Evolutionary conservation across 164 flowering plant genomes (phyloP), one percentile per base, ranked within the genome.

Genomic region (Vitis riparia): DNA sequence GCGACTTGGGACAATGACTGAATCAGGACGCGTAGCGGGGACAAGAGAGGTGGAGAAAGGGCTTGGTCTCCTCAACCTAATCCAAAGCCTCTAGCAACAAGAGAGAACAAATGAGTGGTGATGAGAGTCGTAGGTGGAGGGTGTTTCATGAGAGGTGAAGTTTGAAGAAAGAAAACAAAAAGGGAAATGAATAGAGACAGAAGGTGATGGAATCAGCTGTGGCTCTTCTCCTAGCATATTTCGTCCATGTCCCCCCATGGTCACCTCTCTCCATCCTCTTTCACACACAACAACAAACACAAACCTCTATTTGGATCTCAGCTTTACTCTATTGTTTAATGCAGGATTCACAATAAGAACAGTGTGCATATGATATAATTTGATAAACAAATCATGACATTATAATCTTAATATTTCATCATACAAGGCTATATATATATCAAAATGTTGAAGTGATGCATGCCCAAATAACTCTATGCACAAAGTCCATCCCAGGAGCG

Each of bases 181-280:
- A 12, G 56, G 56, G 44, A 37, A 37, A 37, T 37, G 44, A 37
- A 37, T 53, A 53, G 56, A 13, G 56, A 53, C 56, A 62, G 72
- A 59, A 37, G 66, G 11, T 61, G 58, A 67, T 29, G 72, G 51
- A 55, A 66, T 53, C 71, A 65, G 49, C 47, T 47, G 55, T 50
- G 73, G 74, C 68, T 13, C 32, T 67, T 70, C 59, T 70, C 61
- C 65, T n/a, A 70, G 61, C 78, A 71, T 55, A 56, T 17, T 71
- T 71, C 71, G 76, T 78, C 75, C 30, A 49, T 74, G 73, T 78
- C 64, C 51, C 69, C 78, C 66, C 68, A 69, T 71, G 57, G 37
- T 64, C 50, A 60, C 11, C 7, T 52, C 60, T 48, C 72, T 23
- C 51, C 4, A 6, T 52, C 16, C 49, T 62, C 37, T 30, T 51